phyloP scores from a whole-genome alignment of 768 basidiomycete genomes.

The Psilocybe cubensis region DNA sequence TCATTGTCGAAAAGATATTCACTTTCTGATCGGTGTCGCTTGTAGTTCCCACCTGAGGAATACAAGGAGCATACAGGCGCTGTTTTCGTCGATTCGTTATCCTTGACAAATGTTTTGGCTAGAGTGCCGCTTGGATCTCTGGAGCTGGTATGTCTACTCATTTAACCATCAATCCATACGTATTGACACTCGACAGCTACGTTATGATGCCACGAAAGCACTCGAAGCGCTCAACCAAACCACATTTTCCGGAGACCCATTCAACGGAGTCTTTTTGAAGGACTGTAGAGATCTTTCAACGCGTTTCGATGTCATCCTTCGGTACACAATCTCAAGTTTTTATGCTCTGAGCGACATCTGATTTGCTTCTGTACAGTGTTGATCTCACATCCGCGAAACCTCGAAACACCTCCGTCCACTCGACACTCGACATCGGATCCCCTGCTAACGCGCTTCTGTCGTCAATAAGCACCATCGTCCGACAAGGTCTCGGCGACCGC shows the following conservation, averaged over 20 bases:
- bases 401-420: conserved; percentile 44
- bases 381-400: conserved; percentile 54
- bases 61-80: conserved; percentile 54
- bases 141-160: conserved; percentile 59
- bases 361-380: conserved; percentile 43
- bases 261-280: conserved; percentile 72
- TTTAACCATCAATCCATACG: neutral
- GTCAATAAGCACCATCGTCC: conserved; percentile 52
- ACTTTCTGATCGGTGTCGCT: neutral
- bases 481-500: conserved; percentile 75
- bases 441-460: conserved; percentile 56
- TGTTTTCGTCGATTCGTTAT: conserved; percentile 80
- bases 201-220: conserved; percentile 75
- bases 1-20: neutral
- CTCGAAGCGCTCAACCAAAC: conserved; percentile 62
- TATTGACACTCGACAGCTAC: conserved; percentile 53
- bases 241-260: conserved; percentile 57
- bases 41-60: conserved; percentile 61
- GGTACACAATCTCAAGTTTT: conserved; percentile 41
- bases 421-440: conserved; percentile 63
- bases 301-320: conserved; percentile 75
- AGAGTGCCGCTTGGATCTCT: conserved; percentile 79
- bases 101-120: conserved; percentile 76
- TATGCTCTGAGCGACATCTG: neutral
- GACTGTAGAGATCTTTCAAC: conserved; percentile 66